Evolutionary conservation across 208 protist species (phyloP).

Genomic region (Acanthamoeba lenticulata): DNA sequence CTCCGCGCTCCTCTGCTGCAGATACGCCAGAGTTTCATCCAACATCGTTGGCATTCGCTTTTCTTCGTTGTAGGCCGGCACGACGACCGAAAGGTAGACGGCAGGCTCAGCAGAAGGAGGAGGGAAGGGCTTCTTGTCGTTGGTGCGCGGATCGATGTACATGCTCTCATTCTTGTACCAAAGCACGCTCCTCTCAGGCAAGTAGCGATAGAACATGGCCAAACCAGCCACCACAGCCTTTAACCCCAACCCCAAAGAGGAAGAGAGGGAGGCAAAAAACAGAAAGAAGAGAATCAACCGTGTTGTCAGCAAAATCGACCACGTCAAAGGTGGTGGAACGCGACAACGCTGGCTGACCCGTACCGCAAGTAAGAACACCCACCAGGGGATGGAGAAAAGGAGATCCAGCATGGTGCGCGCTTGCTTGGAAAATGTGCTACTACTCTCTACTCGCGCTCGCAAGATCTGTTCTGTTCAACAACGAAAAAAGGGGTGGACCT

Average conservation of each 20-base stretch:
- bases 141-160: conserved; percentile 37
- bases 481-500: too few relatives aligned
- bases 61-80: conserved; percentile 89
- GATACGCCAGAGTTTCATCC: conserved; percentile 81
- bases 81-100: conserved; percentile 79
- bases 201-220: not conserved
- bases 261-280: too few relatives aligned
- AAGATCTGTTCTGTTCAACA: too few relatives aligned
- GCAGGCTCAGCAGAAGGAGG: not conserved
- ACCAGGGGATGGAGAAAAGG: not conserved
- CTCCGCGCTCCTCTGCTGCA: conserved; percentile 70
- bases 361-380: not conserved
- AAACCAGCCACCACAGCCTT: not conserved
- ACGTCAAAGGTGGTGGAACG: not conserved
- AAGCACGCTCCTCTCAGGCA: conserved; percentile 19
- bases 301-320: not conserved
- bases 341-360: not conserved
- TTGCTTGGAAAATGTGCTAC: too few relatives aligned
- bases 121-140: conserved; percentile 45
- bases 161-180: conserved; percentile 42
- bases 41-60: conserved; percentile 81
- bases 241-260: not conserved
- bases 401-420: not conserved
- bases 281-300: not conserved
- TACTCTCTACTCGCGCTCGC: too few relatives aligned